These are phyloP conservation scores for Taiwanofungus camphoratus DNA, from an alignment of 1,284 basidiomycete genomes.

Conservation along the genomic window DNA sequence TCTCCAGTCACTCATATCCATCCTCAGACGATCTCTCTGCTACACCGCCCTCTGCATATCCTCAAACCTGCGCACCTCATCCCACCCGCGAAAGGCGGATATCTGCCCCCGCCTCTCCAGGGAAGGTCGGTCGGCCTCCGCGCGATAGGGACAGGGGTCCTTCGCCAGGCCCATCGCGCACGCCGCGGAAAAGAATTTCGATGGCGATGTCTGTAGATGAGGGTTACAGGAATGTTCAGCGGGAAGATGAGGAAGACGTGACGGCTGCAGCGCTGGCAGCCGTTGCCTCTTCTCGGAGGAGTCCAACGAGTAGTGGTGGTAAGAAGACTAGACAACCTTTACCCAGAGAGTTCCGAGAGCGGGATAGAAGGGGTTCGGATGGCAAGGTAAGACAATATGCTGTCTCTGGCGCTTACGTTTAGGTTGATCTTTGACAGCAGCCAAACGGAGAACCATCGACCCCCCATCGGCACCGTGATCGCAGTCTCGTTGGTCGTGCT, in stretches of 20 bases:
- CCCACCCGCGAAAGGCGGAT: slow-evolving; percentile 38
- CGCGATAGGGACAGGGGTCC: slow-evolving; percentile 19
- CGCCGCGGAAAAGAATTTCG: slow-evolving; percentile 40
- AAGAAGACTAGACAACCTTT: slow-evolving; percentile 49
- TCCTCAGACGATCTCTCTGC: slow-evolving; percentile 37
- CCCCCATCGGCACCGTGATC: slow-evolving; percentile 17
- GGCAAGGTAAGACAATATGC: slow-evolving; percentile 34
- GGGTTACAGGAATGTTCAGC: slow-evolving; percentile 19
- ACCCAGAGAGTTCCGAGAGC: slow-evolving; percentile 55
- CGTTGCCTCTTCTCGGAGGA: slow-evolving; percentile 48
- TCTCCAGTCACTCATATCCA: slow-evolving; percentile 30
- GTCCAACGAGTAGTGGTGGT: slow-evolving; percentile 34
- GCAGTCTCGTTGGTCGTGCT: slow-evolving; percentile 14
- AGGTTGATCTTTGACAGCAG: not conserved
- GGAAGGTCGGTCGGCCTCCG: slow-evolving; percentile 29
- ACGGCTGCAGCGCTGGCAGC: slow-evolving; percentile 56
- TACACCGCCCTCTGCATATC: slow-evolving; percentile 33
- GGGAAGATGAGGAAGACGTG: slow-evolving; percentile 32
- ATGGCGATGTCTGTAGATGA: slow-evolving; percentile 25
- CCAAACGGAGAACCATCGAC: slow-evolving; percentile 20
- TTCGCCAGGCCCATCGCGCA: slow-evolving; percentile 36
- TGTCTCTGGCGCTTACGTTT: slow-evolving; percentile 8
- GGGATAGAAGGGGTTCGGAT: slow-evolving; percentile 32
- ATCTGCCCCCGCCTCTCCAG: slow-evolving; percentile 53
- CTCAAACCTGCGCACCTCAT: slow-evolving; percentile 26